Evolutionary conservation across 257 asterid genomes (phyloP).

Genomic region (Solanum chiquidenum): DNA sequence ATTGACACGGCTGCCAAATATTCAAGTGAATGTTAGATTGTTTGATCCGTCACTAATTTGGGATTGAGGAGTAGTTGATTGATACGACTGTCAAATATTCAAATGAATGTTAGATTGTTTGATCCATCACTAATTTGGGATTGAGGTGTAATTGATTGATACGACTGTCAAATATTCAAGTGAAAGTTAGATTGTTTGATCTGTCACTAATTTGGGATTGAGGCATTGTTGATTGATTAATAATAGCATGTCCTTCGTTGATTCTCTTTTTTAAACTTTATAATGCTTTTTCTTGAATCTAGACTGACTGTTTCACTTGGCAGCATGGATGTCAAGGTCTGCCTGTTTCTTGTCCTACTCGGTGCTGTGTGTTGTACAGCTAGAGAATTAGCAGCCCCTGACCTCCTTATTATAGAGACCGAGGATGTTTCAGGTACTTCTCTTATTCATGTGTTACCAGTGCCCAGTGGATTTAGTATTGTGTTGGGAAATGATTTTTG

Average conservation of each 20-base stretch:
- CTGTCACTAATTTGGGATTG: background rate
- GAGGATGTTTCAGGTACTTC: conserved; percentile 29
- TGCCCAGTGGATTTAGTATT: background rate
- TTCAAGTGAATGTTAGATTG: background rate
- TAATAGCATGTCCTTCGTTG: background rate
- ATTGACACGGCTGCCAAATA: background rate
- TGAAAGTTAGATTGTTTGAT: background rate
- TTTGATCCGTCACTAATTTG: background rate
- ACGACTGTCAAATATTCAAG: background rate
- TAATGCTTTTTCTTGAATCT: background rate
- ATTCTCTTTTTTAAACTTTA: background rate
- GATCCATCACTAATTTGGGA: background rate
- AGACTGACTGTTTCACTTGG: conserved; percentile 1
- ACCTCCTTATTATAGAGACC: background rate
- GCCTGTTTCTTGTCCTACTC: conserved; percentile 30
- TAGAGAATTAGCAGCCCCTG: conserved; percentile 37
- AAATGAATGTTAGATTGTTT: background rate
- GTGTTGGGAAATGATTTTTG: background rate
- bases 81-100: background rate
- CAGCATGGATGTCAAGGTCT: conserved; percentile 69
- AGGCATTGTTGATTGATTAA: background rate
- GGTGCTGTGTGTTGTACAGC: conserved; percentile 51
- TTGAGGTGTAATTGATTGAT: background rate
- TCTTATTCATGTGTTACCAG: background rate
- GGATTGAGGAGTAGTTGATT: background rate